phyloP scores from a whole-genome alignment of 2,329 filamentous ascomycete genomes.

The Venturia effusa region DNA sequence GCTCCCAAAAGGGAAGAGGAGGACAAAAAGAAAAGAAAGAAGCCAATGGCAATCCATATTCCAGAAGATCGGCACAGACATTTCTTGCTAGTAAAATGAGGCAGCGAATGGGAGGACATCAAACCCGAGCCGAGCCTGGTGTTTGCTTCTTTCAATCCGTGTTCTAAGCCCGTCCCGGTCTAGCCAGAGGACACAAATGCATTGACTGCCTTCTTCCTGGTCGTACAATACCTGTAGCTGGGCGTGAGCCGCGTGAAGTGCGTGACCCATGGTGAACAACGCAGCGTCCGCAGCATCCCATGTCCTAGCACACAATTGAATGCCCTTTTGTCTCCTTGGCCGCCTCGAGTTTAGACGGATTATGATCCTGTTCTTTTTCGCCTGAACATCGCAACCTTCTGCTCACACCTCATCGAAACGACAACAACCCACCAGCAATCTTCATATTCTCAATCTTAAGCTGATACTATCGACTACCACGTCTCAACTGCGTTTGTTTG shows the following conservation, averaged over 20 bases:
- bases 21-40: neutral
- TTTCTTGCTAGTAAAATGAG: neutral
- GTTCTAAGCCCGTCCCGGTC: neutral
- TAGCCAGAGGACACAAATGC: neutral
- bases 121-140: neutral
- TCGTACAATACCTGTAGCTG: neutral
- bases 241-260: neutral
- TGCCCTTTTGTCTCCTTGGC: neutral
- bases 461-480: neutral
- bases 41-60: neutral
- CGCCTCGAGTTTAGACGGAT: neutral
- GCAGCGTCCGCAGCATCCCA: neutral
- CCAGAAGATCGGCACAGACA: neutral
- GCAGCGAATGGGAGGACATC: neutral
- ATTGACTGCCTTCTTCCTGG: neutral
- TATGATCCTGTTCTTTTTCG: neutral
- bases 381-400: neutral
- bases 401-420: neutral
- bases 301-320: neutral
- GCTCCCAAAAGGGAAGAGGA: neutral
- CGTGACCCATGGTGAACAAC: neutral
- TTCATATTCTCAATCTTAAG: neutral
- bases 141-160: neutral
- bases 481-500: neutral
- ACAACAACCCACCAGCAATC: neutral